Conservation (phyloP, 2,329 filamentous ascomycete species). For the Trichothecium sympodiale region DNA sequence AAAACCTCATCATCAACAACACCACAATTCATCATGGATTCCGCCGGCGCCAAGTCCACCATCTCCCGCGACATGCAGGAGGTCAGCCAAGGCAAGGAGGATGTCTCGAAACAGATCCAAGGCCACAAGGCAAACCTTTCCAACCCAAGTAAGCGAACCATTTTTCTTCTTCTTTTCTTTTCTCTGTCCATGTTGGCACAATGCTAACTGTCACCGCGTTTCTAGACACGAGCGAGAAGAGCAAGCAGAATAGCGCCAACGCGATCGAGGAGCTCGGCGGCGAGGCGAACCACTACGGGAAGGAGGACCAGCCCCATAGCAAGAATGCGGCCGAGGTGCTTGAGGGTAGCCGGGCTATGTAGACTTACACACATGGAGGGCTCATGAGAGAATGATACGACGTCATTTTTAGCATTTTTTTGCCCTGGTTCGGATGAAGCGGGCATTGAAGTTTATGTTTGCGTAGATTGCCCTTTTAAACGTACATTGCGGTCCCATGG, state of each 20-base stretch:
- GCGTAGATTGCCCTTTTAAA: too few species aligned
- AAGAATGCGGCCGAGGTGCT: slow-evolving; percentile 27
- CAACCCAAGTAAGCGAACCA: slow-evolving; percentile 29
- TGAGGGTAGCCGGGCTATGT: slow-evolving; percentile 21
- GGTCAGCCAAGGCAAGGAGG: slow-evolving; percentile 16
- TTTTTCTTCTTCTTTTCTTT: neutral
- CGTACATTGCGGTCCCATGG: too few species aligned
- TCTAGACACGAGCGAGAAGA: slow-evolving; percentile 31
- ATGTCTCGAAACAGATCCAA: slow-evolving; percentile 15
- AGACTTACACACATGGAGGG: neutral
- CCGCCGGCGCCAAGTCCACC: slow-evolving; percentile 25
- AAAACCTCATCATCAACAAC: neutral
- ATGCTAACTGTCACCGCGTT: slow-evolving; percentile 2
- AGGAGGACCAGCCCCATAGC: slow-evolving; percentile 27
- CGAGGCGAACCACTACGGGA: slow-evolving; percentile 29
- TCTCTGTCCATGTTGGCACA: neutral
- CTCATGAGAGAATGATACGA: too few species aligned
- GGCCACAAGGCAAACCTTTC: slow-evolving; percentile 36
- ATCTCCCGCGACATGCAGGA: slow-evolving; percentile 31
- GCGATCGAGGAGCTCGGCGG: slow-evolving; percentile 29
- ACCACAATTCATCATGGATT: slow-evolving; percentile 15
- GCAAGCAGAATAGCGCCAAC: slow-evolving; percentile 30
- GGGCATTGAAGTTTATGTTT: too few species aligned
- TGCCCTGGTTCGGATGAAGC: too few species aligned
- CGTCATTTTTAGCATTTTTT: too few species aligned